Evolutionary conservation across 2,329 filamentous ascomycete species (phyloP), one percentile per base, ranked within the genome.

Genomic region (Phialemonium atrogriseum): DNA sequence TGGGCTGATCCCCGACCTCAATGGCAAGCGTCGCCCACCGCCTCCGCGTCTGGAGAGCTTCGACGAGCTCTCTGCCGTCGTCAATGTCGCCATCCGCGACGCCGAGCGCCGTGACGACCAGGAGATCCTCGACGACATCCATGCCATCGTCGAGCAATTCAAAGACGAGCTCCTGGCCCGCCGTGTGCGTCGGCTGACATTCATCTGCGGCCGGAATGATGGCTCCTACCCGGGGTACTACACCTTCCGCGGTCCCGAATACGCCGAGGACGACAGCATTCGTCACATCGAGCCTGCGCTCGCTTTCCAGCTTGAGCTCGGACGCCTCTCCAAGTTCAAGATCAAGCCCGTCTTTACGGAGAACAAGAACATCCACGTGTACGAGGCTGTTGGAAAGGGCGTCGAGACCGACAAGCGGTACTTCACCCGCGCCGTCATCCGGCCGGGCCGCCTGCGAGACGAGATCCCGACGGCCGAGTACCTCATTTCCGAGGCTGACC

Each of bases 401-500:
- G 83, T 88, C 23, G 88, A 95, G 55, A 88, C 84, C 35, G 91
- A 98, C 62, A 95, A 95, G 77, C 83, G 91, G 46, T 98, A 96
- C 74, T 98, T 98, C 59, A 91, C 91, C 30, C 86, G 91, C 58
- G 89, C 89, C 38, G 85, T 95, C 28, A 93, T 98, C 45, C 80
- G 91, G 48, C 86, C 91, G 40, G 91, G 91, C 29, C 84, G 89
- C 54, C 80, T 98, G 34, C 82, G 89, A 47, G 91, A 98, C 52
- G 89, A 96, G 61, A 96, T 98, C 40, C 88, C 91, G 22, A 96
- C 89, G n/a, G 86, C 86, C 1, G 91, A 98, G 62, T 98, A 98
- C 63, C 76, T 98, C 55, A 93, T 94, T 48, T 95, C 88, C 1
- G 91, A 98, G 67, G 88, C 89, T 23, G 89, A 98, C 53, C 81